Conservation (phyloP, 208 protist genomes). For the Crithidia brevicula region DNA sequence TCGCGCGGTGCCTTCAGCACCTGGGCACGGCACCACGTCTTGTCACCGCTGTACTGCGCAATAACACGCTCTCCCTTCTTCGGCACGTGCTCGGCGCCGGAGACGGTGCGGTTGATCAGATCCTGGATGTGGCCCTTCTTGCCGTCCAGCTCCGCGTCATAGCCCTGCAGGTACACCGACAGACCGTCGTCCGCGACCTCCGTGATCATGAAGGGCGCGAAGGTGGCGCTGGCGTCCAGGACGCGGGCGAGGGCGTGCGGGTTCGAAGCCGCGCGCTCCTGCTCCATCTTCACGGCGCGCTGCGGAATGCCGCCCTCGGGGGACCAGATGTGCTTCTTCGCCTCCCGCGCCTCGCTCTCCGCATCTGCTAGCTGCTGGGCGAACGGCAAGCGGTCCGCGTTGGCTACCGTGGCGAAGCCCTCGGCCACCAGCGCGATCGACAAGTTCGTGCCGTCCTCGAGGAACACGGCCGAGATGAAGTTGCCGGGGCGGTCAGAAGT, state of each 20-base stretch:
- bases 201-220: conserved; percentile 52
- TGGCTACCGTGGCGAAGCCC: conserved; percentile 80
- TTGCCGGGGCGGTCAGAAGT: conserved; percentile 84
- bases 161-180: conserved; percentile 76
- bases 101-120: conserved; percentile 54
- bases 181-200: conserved; percentile 80
- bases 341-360: conserved; percentile 56
- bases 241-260: conserved; percentile 38
- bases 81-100: conserved; percentile 24
- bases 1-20: conserved; percentile 56
- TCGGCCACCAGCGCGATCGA: conserved; percentile 70
- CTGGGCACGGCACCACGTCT: conserved; percentile 82
- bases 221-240: conserved; percentile 51
- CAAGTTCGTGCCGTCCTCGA: conserved; percentile 76
- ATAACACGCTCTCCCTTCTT: conserved; percentile 81
- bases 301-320: conserved; percentile 51
- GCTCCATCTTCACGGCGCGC: conserved; percentile 68
- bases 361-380: conserved; percentile 75
- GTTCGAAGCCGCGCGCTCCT: conserved; percentile 51
- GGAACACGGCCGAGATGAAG: conserved; percentile 75
- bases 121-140: conserved; percentile 57
- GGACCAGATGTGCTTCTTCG: conserved; percentile 72
- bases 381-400: conserved; percentile 78
- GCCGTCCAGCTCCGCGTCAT: conserved; percentile 42
- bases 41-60: conserved; percentile 76